These are phyloP conservation scores for Stephanodiscus triporus DNA, from an alignment of 108 stramenopile genomes.

Conservation along the genomic window DNA sequence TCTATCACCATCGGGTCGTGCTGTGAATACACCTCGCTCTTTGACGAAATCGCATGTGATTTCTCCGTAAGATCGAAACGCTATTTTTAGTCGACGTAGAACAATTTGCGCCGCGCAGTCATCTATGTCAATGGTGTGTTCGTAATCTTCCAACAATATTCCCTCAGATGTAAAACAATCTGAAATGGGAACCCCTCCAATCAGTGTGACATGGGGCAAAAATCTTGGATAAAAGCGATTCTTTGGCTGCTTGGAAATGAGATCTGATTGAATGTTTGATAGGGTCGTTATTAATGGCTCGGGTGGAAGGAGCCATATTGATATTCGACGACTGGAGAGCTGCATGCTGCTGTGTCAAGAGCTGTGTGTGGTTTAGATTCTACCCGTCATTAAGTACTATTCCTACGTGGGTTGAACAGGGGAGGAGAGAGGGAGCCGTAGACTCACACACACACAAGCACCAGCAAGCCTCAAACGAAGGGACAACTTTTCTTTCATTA, in stretches of 20 bases:
- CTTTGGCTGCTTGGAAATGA: conserved; percentile 7
- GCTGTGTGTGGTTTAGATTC: no score
- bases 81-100: conserved; percentile 20
- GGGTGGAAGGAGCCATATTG: conserved; percentile 31
- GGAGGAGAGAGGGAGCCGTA: no score
- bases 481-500: background rate
- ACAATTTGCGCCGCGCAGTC: conserved; percentile 24
- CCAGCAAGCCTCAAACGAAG: no score
- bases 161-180: conserved; percentile 19
- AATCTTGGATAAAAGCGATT: conserved; percentile 17
- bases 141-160: background rate
- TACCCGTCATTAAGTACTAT: no score
- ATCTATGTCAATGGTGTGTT: conserved; percentile 7
- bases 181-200: conserved; percentile 35
- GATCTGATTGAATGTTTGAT: conserved; percentile 1
- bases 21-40: conserved; percentile 38
- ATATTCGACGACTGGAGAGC: conserved; percentile 18
- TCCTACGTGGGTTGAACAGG: no score
- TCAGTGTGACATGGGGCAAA: conserved; percentile 36
- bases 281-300: conserved; percentile 19
- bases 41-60: conserved; percentile 21
- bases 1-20: background rate
- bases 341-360: background rate
- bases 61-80: conserved; percentile 24
- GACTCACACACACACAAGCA: no score